phyloP scores from a whole-genome alignment of 73 alveolate species.

The Symbiodinium natans region DNA sequence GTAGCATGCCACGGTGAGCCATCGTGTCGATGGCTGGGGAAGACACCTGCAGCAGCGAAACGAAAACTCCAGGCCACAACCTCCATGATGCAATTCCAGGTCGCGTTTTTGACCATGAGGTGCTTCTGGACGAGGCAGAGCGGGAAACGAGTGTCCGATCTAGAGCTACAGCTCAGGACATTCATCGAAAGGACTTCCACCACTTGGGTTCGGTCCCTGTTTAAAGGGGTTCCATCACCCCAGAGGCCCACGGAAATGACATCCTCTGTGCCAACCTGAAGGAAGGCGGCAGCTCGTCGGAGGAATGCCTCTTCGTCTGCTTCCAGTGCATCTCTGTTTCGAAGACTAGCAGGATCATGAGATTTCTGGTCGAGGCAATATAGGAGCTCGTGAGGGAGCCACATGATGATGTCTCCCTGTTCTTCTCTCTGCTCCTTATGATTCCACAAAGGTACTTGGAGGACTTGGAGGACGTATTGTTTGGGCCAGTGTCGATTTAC shows the following conservation, averaged over 20 bases:
- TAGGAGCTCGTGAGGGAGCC: no score
- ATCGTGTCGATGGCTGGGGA: slow-evolving; percentile 1
- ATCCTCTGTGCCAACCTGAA: no score
- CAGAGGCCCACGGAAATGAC: slow-evolving; percentile 18
- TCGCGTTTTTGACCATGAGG: not conserved
- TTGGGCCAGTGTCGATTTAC: no score
- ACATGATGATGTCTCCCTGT: no score
- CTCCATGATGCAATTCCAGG: not conserved
- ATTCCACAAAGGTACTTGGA: no score
- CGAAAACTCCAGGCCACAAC: slow-evolving; percentile 6
- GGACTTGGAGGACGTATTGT: no score
- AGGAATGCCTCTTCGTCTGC: no score
- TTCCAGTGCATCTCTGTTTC: no score
- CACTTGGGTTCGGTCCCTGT: not conserved
- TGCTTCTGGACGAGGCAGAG: not conserved
- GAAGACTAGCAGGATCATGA: no score
- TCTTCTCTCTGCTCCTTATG: no score
- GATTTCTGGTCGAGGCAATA: no score
- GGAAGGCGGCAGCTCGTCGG: no score
- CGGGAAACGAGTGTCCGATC: not conserved
- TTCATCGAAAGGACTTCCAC: not conserved
- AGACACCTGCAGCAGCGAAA: not conserved
- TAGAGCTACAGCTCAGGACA: not conserved
- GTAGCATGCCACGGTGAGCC: not conserved
- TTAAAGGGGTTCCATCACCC: slow-evolving; percentile 30